phyloP scores from a whole-genome alignment of 2,329 filamentous ascomycete species.

The Xylaria sp. region DNA sequence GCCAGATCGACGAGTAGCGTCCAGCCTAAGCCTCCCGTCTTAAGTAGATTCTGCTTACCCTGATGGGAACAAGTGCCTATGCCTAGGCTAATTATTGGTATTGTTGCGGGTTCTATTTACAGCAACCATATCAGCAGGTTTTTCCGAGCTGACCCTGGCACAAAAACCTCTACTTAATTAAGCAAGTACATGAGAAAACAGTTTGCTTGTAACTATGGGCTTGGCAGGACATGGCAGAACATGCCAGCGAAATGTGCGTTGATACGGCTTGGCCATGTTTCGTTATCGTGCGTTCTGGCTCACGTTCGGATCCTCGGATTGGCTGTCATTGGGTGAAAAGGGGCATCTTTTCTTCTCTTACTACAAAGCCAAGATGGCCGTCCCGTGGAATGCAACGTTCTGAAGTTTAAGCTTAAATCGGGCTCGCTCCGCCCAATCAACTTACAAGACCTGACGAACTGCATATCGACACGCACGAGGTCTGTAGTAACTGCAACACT shows the following conservation, averaged over 20 bases:
- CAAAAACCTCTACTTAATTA: no score
- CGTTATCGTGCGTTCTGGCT: slow-evolving; percentile 16
- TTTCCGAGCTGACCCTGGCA: slow-evolving; percentile 19
- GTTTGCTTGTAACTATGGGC: neutral
- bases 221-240: neutral
- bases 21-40: slow-evolving; percentile 2
- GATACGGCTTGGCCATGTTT: slow-evolving; percentile 14
- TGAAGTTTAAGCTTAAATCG: slow-evolving; percentile 34
- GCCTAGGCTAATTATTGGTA: neutral
- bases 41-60: slow-evolving; percentile 6
- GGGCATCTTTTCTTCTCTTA: slow-evolving; percentile 21
- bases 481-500: slow-evolving; percentile 13
- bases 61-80: neutral
- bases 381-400: slow-evolving; percentile 26
- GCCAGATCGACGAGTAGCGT: slow-evolving; percentile 5
- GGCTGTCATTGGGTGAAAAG: slow-evolving; percentile 12
- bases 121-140: slow-evolving; percentile 23
- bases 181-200: slow-evolving; percentile 26
- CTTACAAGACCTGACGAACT: slow-evolving; percentile 8
- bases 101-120: slow-evolving; percentile 29
- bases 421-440: slow-evolving; percentile 18
- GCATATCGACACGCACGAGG: slow-evolving; percentile 14
- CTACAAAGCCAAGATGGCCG: slow-evolving; percentile 21
- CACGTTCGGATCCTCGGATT: slow-evolving; percentile 9
- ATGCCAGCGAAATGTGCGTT: slow-evolving; percentile 15